Evolutionary conservation across 2,329 filamentous ascomycete genomes (phyloP), one percentile per base, ranked within the genome.

Genomic region (Aspergillus awamori): DNA sequence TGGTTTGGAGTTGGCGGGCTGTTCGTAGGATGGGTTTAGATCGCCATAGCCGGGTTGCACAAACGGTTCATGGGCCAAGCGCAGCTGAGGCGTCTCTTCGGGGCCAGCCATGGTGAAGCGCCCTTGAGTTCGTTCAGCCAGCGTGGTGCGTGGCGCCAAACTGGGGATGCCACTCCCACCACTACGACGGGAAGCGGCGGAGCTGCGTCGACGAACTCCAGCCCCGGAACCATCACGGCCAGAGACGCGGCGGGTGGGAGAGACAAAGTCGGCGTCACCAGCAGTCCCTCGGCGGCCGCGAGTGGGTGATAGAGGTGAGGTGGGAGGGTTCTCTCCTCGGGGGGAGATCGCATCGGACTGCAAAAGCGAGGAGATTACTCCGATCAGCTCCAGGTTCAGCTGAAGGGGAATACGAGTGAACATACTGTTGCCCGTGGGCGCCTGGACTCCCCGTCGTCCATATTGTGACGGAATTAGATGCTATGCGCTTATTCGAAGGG

Each of bases 1-100:
- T 1, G 83, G 83, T 58, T 82, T 80, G 11, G 73, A 66, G 15
- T 83, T 81, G 7, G 75, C 72, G 3, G 82, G 77, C 58, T 84
- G 81, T 33, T 84, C 83, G 61, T 85, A 85, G 30, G 81, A 79
- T 2, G 84, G 83, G 55, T 86, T 86, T 3, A 86, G 73, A 10
- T 82, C 76, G 10, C 76, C 75, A 63, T 86, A 85, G 3, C 82
- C 81, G n/a, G 82, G 81, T 39, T 84, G 80, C n/a, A 85, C 78
- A 41, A 80, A 81, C 1, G 79, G 77, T 58, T 80, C 76, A 38
- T 81, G 79, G 2, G 75, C 68, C 47, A 66, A 57, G 1, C 67
- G 66, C 43, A 74, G 28, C 51, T 75, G 72, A 1, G 71, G 58
- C 1, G 69, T 73, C 20, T 74, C 72, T 1, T 75, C 72, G 2